Evolutionary conservation across 169 alveolate genomes (phyloP).

Genomic region (Eimeria necatrix): DNA sequence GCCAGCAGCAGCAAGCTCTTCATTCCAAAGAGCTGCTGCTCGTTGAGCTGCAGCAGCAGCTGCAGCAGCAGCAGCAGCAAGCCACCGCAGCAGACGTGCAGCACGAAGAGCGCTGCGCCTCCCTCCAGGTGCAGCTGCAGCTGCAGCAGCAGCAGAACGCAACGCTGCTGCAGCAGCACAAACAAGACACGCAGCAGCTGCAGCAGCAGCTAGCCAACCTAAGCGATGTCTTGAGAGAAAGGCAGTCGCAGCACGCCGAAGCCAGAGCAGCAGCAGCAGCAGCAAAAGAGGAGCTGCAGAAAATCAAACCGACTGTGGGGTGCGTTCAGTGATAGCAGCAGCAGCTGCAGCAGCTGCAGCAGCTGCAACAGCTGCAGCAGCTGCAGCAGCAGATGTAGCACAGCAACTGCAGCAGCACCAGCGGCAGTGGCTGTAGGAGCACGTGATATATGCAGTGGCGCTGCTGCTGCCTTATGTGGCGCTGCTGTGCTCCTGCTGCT

Average conservation of each 20-base stretch:
- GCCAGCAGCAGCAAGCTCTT: constrained; percentile 45
- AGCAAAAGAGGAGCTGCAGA: constrained; percentile 52
- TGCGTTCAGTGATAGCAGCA: constrained; percentile 4
- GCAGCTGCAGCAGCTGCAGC: constrained; percentile 30
- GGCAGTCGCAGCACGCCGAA: constrained; percentile 54
- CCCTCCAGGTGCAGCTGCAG: constrained; percentile 77
- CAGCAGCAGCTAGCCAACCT: constrained; percentile 65
- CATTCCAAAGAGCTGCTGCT: constrained; percentile 37
- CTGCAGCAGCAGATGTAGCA: not conserved
- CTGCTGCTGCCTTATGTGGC: not conserved
- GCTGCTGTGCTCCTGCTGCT: not conserved
- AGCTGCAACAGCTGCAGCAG: not conserved
- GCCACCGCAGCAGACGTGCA: constrained; percentile 30
- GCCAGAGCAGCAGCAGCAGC: constrained; percentile 66
- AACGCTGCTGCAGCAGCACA: constrained; percentile 70
- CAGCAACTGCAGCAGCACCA: not conserved
- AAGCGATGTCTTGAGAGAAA: constrained; percentile 3
- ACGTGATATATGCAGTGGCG: not conserved
- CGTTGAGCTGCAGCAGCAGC: constrained; percentile 64
- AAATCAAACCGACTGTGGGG: constrained; percentile 24
- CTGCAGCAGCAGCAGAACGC: constrained; percentile 73
- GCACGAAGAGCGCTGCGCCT: constrained; percentile 59
- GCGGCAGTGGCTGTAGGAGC: not conserved
- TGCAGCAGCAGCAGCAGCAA: constrained; percentile 54
- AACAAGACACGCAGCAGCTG: constrained; percentile 60